Conservation (phyloP, 2,329 filamentous ascomycete genomes). For the Aspergillus flavus region DNA sequence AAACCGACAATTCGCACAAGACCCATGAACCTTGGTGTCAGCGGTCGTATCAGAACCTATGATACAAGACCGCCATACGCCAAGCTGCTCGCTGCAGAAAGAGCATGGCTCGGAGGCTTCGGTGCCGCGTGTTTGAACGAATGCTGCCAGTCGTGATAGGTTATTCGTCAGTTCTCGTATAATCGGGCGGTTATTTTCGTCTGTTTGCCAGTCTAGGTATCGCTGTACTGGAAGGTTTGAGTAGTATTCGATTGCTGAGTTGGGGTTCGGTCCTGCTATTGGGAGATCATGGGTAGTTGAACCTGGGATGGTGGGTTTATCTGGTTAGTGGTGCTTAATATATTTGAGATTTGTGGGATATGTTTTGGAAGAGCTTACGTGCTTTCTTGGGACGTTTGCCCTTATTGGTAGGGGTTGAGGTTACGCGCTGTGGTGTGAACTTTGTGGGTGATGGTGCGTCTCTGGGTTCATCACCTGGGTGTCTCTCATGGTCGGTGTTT, state of each 20-base stretch:
- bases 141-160: conserved; percentile 3
- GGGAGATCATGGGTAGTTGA: not conserved
- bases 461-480: not conserved
- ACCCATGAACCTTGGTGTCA: not conserved
- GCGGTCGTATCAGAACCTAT: not conserved
- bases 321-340: not conserved
- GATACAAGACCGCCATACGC: conserved; percentile 9
- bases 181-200: not conserved
- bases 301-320: not conserved
- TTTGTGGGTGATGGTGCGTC: not conserved
- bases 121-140: conserved; percentile 6
- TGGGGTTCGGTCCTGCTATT: not conserved
- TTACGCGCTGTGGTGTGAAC: not conserved
- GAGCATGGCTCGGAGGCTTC: conserved; percentile 3
- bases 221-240: not conserved
- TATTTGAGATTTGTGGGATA: too few species aligned
- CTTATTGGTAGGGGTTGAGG: not conserved
- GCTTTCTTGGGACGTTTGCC: not conserved
- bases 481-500: not conserved
- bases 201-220: not conserved
- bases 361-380: not conserved
- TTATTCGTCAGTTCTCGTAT: not conserved
- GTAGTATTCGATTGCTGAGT: not conserved
- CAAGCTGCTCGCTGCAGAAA: not conserved
- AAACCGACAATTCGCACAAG: conserved; percentile 12